Conservation (phyloP, 202 grass and related monocot species). For the Panicum virgatum region DNA sequence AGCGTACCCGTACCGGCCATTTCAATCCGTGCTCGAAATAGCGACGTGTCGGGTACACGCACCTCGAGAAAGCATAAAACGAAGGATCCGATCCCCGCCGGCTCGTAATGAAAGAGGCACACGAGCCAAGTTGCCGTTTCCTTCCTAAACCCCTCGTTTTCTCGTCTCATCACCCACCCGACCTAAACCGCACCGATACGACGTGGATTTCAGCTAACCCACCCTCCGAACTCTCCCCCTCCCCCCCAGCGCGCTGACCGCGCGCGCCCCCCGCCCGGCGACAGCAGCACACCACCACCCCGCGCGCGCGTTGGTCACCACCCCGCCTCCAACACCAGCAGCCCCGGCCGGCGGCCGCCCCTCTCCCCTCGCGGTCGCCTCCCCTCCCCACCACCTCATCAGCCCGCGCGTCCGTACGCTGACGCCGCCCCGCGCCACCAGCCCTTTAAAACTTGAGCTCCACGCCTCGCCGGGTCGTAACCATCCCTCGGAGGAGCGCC, state of each 20-base stretch:
- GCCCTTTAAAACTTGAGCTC: conserved; percentile 41
- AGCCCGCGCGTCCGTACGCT: conserved; percentile 19
- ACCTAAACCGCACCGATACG: conserved; percentile 55
- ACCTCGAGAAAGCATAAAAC: background rate
- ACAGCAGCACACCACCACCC: background rate
- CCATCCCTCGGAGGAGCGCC: conserved; percentile 38
- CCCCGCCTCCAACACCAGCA: conserved; percentile 37
- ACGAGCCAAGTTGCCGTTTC: conserved; percentile 14
- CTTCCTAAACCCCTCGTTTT: background rate
- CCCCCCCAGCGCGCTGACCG: background rate
- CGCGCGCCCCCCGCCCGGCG: conserved; percentile 14
- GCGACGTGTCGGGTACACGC: background rate
- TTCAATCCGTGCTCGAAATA: background rate
- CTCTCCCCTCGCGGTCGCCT: background rate
- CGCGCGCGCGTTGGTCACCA: conserved; percentile 45
- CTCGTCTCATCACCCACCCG: conserved; percentile 54
- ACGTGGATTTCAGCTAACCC: conserved; percentile 67
- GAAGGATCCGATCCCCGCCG: background rate
- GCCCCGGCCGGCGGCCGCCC: background rate
- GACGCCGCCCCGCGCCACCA: conserved; percentile 15
- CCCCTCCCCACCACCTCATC: background rate
- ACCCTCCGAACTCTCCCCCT: conserved; percentile 26
- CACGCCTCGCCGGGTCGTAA: conserved; percentile 46
- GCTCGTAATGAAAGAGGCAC: background rate
- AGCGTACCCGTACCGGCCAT: background rate